Evolutionary conservation across 345 rosid genomes (phyloP).

Genomic region (Salix purpurea): DNA sequence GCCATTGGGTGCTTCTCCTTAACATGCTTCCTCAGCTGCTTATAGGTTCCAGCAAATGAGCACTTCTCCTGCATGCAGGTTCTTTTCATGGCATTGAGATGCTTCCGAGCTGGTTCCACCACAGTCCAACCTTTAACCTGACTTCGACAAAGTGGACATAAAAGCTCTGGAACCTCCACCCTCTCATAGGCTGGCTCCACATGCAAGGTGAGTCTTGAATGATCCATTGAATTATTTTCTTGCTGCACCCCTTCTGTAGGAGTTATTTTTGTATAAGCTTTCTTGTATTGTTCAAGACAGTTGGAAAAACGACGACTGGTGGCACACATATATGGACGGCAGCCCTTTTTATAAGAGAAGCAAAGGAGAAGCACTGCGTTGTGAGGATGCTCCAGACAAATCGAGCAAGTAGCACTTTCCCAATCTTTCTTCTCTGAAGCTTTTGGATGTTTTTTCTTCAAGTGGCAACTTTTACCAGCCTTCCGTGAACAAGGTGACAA

Average conservation of each 20-base stretch:
- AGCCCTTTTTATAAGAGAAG: constrained; percentile 79
- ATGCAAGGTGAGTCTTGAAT: constrained; percentile 20
- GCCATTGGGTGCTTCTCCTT: constrained; percentile 70
- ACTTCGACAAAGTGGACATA: constrained; percentile 84
- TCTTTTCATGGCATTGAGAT: constrained; percentile 63
- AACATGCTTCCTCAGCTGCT: constrained; percentile 72
- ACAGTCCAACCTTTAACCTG: constrained; percentile 94
- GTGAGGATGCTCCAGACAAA: constrained; percentile 82
- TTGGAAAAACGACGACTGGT: constrained; percentile 77
- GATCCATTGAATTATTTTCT: constrained; percentile 17
- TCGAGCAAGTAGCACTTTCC: constrained; percentile 61
- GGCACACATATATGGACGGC: constrained; percentile 93
- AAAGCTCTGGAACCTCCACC: constrained; percentile 55
- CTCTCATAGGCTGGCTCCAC: constrained; percentile 24
- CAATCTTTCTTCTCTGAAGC: constrained; percentile 53
- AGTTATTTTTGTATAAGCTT: constrained; percentile 53
- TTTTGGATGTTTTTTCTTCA: constrained; percentile 33
- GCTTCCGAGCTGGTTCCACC: constrained; percentile 63
- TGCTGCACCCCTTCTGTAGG: constrained; percentile 27
- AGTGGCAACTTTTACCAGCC: constrained; percentile 20
- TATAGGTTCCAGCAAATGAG: constrained; percentile 55
- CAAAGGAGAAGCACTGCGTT: constrained; percentile 81
- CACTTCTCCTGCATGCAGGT: constrained; percentile 77
- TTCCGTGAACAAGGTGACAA: constrained; percentile 41
- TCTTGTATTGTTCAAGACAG: constrained; percentile 81